Evolutionary conservation across 2,329 filamentous ascomycete species (phyloP).

Genomic region (Sarocladium brachiariae): DNA sequence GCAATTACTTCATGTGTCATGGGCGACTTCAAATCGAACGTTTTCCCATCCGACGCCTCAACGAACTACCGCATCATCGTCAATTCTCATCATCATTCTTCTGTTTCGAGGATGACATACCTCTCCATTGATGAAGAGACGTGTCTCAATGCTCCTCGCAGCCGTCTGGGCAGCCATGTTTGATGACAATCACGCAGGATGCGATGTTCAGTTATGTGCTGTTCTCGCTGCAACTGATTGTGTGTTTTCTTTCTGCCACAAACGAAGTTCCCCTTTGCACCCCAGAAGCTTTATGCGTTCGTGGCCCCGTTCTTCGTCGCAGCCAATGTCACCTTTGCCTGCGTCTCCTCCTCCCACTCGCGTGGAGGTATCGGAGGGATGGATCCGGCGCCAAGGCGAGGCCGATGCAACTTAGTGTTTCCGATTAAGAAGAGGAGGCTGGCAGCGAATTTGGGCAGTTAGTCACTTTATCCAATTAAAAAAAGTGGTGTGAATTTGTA

Average conservation of each 20-base stretch:
- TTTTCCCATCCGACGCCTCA: constrained; percentile 36
- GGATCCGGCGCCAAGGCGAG: not conserved
- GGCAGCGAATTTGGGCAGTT: too few species aligned
- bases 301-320: too few species aligned
- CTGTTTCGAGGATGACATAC: constrained; percentile 20
- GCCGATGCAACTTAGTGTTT: not conserved
- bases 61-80: not conserved
- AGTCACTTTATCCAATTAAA: too few species aligned
- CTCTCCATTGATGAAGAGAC: constrained; percentile 45
- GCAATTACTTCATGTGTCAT: constrained; percentile 2
- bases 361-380: not conserved
- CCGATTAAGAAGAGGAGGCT: too few species aligned
- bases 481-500: too few species aligned
- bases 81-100: not conserved
- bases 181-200: too few species aligned
- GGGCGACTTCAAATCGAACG: constrained; percentile 29
- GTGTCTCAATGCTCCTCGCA: constrained; percentile 19
- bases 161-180: not conserved
- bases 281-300: too few species aligned
- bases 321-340: too few species aligned
- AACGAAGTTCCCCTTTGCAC: too few species aligned
- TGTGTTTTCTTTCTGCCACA: too few species aligned
- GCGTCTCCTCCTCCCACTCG: not conserved
- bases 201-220: not conserved
- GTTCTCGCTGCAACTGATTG: too few species aligned